Conservation (phyloP, 306 rosid species). For the Casuarina glauca region DNA sequence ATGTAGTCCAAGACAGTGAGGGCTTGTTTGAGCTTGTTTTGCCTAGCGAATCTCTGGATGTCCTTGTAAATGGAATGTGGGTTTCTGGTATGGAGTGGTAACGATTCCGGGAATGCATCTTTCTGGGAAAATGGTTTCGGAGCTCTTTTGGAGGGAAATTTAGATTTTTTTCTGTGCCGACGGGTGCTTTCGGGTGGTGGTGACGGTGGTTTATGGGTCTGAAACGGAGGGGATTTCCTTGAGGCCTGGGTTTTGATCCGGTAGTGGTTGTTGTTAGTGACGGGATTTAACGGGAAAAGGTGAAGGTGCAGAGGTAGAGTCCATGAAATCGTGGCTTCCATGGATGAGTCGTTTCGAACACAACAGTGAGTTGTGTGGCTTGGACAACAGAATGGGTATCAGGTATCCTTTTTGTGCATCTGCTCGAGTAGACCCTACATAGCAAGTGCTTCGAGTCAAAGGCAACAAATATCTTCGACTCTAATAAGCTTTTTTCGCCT, state of each 20-base stretch:
- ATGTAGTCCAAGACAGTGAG: constrained; percentile 62
- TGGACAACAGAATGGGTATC: not conserved
- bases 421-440: not conserved
- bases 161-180: not conserved
- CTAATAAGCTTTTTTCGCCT: no score
- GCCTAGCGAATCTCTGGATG: constrained; percentile 49
- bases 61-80: constrained; percentile 61
- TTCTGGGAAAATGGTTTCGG: constrained; percentile 34
- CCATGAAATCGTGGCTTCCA: constrained; percentile 41
- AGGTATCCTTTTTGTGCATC: not conserved
- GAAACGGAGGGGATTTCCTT: constrained; percentile 4
- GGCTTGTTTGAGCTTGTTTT: constrained; percentile 53
- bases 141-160: constrained; percentile 11
- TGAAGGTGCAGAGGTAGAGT: constrained; percentile 35
- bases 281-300: constrained; percentile 40
- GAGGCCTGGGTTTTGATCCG: constrained; percentile 31
- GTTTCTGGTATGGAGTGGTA: constrained; percentile 72
- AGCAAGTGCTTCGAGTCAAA: no score
- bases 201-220: constrained; percentile 7
- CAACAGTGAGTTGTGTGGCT: not conserved
- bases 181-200: not conserved
- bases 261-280: constrained; percentile 12
- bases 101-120: constrained; percentile 66
- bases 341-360: constrained; percentile 11
- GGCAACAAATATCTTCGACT: no score